Evolutionary conservation across 495 filamentous ascomycete genomes (phyloP), one percentile per base, ranked within the genome.

Genomic region (Articulospora tetracladia): DNA sequence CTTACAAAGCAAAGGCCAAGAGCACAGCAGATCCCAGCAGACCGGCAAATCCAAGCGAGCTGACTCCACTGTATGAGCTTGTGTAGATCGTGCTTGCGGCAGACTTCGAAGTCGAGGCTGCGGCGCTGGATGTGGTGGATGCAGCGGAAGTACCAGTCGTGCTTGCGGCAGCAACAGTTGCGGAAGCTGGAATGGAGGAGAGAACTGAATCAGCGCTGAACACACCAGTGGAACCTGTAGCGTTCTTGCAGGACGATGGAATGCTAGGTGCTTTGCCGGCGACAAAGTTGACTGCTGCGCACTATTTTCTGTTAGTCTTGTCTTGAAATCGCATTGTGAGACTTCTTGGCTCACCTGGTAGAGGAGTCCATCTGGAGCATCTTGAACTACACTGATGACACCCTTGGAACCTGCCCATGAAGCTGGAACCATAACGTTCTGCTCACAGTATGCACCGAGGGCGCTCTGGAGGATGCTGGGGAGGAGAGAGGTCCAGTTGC

Each of bases 281-380:
- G 34, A 83, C 75, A 59, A 83, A 81, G 62, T 76, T 74, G 61
- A 82, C 76, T 25, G 74, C 72, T 22, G 77, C 70, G 55, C 80
- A 83, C 80, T 83, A 28, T 34, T 23, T 47, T 7, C 19, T 23
- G 50, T 15, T 57, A 57, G 13, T 15, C 54, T 6, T 57, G 22
- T 41, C 13, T 25, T 19, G 3, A 23, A 55, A 7, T 23, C 12
- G 39, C 1, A 34, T 8, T 36, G n/a, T 28, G 23, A 32, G 15
- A 23, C 12, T 48, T 30, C 15, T 24, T 0, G 1, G 62, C 70
- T 23, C 67, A 82, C 80, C 74, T 82, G 78, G 67, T 72, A 83
- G 8, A 83, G 66, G 6, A 76, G 59, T 1, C 80, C 80, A 56
- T 83, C 80, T 0, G 70, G 58, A 3, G 70, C 77, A 30, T 76